Base-by-base conservation (phyloP, 805 yeast genomes). In the Monosporozyma aerobia region DNA sequence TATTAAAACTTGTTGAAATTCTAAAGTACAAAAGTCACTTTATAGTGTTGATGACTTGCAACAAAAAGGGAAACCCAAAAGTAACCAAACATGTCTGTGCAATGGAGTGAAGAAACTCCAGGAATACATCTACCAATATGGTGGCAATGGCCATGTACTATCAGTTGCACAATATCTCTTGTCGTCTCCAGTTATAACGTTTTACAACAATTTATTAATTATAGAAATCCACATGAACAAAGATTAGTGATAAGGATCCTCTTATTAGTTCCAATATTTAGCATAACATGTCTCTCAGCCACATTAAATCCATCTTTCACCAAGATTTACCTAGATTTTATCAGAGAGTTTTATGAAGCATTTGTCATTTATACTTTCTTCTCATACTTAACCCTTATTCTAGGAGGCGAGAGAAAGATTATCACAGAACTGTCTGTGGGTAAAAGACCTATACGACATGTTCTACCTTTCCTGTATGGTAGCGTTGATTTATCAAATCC, bases 311-410 rank as follows among this genome's bases (percentile, higher is more conserved):
- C 80, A 74, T n/a, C 58, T 59, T 4, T 55, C 72, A 32, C 80
- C 75, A 48, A 70, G 67, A 52, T 73, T 73, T 53, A 59, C 48
- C 41, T 89, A 2, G 94, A 86, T 59, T 95, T 96, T 0, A 61
- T 87, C 0, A 74, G 94, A 46, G 99, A 94, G 65, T 80, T 92
- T 1, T 94, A 94, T 68, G 99, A 94, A 68, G 97, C 98, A 0
- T 88, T 94, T 69, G 97, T 90, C 35, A 87, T 94, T 35, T 94
- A 94, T 68, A 89, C 97, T 1, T 94, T 94, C 66, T 92, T 87
- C 72, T 78, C 92, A 33, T 74, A 90, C 30, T 73, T 94, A 51
- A 89, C 95, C 0, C 79, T 83, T 56, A 78, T 89, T 73, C 74
- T 94, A 9, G 98, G 97, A 0, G 99, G 99, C 16, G 99, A 95